Conservation (phyloP, 2,329 filamentous ascomycete species). For the Venturia carpophila region DNA sequence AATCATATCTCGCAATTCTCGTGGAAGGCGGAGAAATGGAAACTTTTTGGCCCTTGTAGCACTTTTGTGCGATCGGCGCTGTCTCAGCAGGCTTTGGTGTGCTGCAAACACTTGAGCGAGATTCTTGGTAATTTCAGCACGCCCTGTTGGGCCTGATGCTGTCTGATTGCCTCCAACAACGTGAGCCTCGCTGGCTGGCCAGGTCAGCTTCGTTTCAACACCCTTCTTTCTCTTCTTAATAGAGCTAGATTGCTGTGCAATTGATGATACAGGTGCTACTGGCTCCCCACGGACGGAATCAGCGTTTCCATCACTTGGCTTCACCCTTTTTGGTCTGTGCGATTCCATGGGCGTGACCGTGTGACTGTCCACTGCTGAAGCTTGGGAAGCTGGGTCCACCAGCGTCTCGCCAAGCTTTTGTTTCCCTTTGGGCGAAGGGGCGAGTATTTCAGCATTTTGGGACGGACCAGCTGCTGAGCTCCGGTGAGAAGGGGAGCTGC, state of each 20-base stretch:
- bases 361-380: neutral
- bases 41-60: neutral
- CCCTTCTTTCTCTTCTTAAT: neutral
- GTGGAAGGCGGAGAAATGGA: constrained; percentile 3
- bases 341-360: neutral
- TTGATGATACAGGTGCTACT: neutral
- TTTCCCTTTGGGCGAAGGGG: neutral
- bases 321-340: neutral
- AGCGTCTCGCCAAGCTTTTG: neutral
- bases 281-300: neutral
- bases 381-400: neutral
- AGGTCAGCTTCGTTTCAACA: neutral
- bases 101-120: neutral
- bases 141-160: neutral
- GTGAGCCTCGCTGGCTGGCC: neutral
- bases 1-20: constrained; percentile 8
- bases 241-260: neutral
- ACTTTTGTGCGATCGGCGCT: neutral
- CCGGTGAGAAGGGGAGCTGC: neutral
- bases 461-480: neutral
- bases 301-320: neutral
- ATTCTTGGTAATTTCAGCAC: neutral
- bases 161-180: neutral
- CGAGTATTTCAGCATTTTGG: neutral
- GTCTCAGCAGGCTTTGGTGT: neutral